These are phyloP conservation scores for Rhizoclosmatium globosum DNA, from an alignment of 192 early-diverging fungal genomes.

Conservation along the genomic window DNA sequence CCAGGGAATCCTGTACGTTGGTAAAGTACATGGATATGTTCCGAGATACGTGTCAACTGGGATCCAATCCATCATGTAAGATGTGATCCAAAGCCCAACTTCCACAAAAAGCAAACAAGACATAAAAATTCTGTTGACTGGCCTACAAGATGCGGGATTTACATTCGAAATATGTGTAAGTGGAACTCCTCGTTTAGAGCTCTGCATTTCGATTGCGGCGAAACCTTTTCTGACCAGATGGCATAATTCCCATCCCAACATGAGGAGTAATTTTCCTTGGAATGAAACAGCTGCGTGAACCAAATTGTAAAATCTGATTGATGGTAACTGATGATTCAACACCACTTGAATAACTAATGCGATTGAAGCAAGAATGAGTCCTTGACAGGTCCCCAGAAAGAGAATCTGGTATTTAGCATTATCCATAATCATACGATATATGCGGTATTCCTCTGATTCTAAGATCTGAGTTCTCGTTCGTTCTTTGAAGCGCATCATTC, in stretches of 20 bases:
- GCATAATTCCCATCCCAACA: background rate
- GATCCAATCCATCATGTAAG: background rate
- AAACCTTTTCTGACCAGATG: constrained; percentile 19
- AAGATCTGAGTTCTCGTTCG: background rate
- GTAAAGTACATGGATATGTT: background rate
- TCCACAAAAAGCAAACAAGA: background rate
- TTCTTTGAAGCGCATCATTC: background rate
- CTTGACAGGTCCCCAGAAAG: background rate
- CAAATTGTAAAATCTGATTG: constrained; percentile 19
- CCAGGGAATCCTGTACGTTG: background rate
- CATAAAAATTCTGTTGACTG: background rate
- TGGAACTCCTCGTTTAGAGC: constrained; percentile 4
- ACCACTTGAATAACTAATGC: constrained; percentile 12
- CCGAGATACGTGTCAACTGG: constrained; percentile 10
- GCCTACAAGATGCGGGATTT: background rate
- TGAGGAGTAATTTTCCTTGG: constrained; percentile 11
- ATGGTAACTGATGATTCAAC: background rate
- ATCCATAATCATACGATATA: constrained; percentile 14
- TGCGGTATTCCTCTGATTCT: constrained; percentile 12
- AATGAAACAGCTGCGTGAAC: constrained; percentile 11
- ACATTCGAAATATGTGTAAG: background rate
- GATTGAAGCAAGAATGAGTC: constrained; percentile 3
- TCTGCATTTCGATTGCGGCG: constrained; percentile 1
- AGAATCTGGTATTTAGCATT: constrained; percentile 7
- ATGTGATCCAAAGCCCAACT: background rate